These are phyloP conservation scores for Myriosclerotinia duriaeana DNA, from an alignment of 2,329 filamentous ascomycete genomes.

Conservation along the genomic window DNA sequence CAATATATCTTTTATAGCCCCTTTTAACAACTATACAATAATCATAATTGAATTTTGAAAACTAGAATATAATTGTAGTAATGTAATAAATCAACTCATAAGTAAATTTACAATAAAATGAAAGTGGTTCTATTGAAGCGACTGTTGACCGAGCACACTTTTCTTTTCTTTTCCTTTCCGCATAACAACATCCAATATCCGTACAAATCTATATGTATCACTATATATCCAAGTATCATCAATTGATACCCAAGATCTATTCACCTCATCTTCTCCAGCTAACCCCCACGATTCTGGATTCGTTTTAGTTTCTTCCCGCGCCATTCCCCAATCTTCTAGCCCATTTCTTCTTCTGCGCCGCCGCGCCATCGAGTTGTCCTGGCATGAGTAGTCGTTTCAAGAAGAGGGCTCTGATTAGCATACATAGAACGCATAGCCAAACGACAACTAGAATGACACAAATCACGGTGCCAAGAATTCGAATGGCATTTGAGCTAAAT, in stretches of 20 bases:
- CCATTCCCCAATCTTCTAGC: not conserved
- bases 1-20: no score
- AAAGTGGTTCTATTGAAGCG: no score
- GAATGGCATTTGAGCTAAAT: constrained; percentile 58
- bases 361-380: constrained; percentile 41
- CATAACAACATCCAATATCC: no score
- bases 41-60: no score
- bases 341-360: constrained; percentile 26
- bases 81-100: no score
- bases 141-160: no score
- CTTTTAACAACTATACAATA: no score
- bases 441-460: constrained; percentile 63
- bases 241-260: not conserved
- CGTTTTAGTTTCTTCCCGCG: not conserved
- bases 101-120: no score
- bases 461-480: constrained; percentile 67
- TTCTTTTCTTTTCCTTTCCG: no score
- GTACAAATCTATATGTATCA: not conserved
- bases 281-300: not conserved
- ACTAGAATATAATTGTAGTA: no score
- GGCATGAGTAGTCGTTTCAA: constrained; percentile 73
- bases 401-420: constrained; percentile 69
- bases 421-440: constrained; percentile 66
- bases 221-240: not conserved
- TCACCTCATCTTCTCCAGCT: not conserved